A percentile compares a stretch with the other conserved stretches of the same genome.
Conservation (phyloP, 495 filamentous ascomycete genomes). For the Cercophora scortea region DNA sequence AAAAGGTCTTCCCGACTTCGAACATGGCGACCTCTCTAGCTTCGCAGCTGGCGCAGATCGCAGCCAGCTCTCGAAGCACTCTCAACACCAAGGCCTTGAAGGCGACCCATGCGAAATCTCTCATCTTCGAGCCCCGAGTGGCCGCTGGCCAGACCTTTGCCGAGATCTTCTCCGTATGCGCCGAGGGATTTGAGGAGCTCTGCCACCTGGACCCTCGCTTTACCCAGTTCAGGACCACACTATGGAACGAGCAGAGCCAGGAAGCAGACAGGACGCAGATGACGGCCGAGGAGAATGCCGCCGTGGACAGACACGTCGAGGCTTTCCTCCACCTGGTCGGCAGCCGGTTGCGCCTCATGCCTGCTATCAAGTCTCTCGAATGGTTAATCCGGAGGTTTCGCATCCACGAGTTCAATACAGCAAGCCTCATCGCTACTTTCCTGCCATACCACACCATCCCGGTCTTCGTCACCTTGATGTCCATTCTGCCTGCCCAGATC, state of each 20-base stretch:
- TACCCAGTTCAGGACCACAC: constrained; percentile 51
- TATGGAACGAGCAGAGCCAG: constrained; percentile 92
- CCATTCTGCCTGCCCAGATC: constrained; percentile 67
- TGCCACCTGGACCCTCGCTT: constrained; percentile 79
- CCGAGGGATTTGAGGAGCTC: constrained; percentile 82
- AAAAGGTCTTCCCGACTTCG: not conserved
- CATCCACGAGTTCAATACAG: constrained; percentile 83
- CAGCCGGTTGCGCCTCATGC: constrained; percentile 68
- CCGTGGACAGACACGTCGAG: constrained; percentile 69
- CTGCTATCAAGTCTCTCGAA: constrained; percentile 83
- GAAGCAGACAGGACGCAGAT: constrained; percentile 76
- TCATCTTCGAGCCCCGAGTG: constrained; percentile 77
- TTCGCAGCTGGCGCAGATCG: constrained; percentile 72
- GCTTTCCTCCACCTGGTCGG: constrained; percentile 73
- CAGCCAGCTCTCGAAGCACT: constrained; percentile 65
- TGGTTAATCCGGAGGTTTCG: constrained; percentile 90
- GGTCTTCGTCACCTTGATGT: constrained; percentile 71
- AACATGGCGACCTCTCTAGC: constrained; percentile 70
- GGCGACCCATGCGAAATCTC: constrained; percentile 77
- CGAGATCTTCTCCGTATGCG: constrained; percentile 75
- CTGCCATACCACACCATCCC: constrained; percentile 83
- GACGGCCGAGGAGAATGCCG: constrained; percentile 69
- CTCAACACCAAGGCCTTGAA: constrained; percentile 88
- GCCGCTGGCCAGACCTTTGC: constrained; percentile 84
- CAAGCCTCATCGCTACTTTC: constrained; percentile 73